Percentiles rank a stretch among this genome's conserved stretches.
Conservation (phyloP, 176 grass and related monocot species). For the Dendrocalamus sinicus region DNA sequence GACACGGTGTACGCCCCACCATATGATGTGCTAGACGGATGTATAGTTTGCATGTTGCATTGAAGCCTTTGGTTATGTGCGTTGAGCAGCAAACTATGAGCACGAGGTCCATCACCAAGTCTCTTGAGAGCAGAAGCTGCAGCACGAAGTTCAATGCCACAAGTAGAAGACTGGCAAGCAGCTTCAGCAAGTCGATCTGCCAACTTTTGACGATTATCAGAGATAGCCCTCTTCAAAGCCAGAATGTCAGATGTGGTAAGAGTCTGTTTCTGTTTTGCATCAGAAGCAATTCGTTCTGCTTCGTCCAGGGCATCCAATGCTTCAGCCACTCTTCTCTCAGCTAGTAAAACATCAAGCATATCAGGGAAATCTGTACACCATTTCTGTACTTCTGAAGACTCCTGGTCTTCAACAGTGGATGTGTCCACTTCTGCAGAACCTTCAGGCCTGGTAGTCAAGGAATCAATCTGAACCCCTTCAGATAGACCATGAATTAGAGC, state of each 20-base stretch:
- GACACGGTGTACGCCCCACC: slow-evolving; percentile 80
- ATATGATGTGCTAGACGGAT: slow-evolving; percentile 69
- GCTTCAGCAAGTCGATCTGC: slow-evolving; percentile 91
- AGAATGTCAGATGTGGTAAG: slow-evolving; percentile 57
- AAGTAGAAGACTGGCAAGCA: slow-evolving; percentile 81
- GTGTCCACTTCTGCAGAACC: slow-evolving; percentile 50
- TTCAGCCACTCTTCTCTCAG: slow-evolving; percentile 87
- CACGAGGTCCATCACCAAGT: slow-evolving; percentile 86
- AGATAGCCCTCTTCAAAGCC: slow-evolving; percentile 60
- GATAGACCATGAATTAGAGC: slow-evolving; percentile 79
- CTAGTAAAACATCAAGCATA: slow-evolving; percentile 79
- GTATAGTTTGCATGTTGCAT: slow-evolving; percentile 80
- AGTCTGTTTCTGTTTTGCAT: slow-evolving; percentile 59
- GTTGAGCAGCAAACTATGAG: slow-evolving; percentile 79
- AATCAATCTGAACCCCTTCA: slow-evolving; percentile 83
- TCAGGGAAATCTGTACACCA: slow-evolving; percentile 82
- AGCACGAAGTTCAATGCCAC: slow-evolving; percentile 78
- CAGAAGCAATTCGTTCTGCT: slow-evolving; percentile 65
- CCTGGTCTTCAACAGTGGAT: slow-evolving; percentile 60
- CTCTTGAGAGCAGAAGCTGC: slow-evolving; percentile 89
- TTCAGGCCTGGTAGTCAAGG: slow-evolving; percentile 50
- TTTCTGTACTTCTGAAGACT: slow-evolving; percentile 74
- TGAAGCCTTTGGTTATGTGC: slow-evolving; percentile 92
- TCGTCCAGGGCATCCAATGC: slow-evolving; percentile 84
- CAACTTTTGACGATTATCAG: slow-evolving; percentile 70